These are phyloP conservation scores for Silene conica DNA, from an alignment of 148 eudicot genomes.

Conservation along the genomic window DNA sequence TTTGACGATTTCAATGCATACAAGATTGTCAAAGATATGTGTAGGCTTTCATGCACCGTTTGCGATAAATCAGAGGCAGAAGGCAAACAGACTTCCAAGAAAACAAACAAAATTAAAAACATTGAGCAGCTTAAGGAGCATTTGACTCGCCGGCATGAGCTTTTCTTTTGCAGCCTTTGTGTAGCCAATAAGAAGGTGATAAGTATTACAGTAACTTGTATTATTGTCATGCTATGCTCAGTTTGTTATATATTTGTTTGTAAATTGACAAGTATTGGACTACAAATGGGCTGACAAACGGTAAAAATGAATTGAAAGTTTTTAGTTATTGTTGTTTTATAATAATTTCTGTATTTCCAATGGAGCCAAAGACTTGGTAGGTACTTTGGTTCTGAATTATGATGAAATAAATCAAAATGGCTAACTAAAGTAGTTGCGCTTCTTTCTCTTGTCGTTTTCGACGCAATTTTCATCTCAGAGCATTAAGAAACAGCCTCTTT, in stretches of 20 bases:
- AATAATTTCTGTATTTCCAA: too few relatives aligned
- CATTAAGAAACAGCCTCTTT: too few relatives aligned
- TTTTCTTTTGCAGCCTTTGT: constrained; percentile 80
- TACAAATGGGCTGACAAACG: neutral
- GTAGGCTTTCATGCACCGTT: constrained; percentile 73
- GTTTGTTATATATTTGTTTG: neutral
- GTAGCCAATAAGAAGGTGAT: constrained; percentile 74
- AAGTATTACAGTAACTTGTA: neutral
- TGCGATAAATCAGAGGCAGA: constrained; percentile 66
- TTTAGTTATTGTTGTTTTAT: neutral
- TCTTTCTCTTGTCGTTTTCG: too few relatives aligned
- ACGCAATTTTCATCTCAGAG: too few relatives aligned
- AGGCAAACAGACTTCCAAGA: constrained; percentile 39
- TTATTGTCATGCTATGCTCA: neutral
- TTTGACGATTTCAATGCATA: constrained; percentile 83
- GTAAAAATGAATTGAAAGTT: neutral
- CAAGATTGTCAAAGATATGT: constrained; percentile 90
- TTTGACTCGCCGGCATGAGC: constrained; percentile 63
- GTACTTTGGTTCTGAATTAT: too few relatives aligned
- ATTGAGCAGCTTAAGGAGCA: constrained; percentile 81
- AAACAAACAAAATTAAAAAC: constrained; percentile 52
- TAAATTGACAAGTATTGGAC: neutral
- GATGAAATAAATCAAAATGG: too few relatives aligned
- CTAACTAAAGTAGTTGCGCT: too few relatives aligned
- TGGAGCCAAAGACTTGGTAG: too few relatives aligned